Conservation (phyloP, 805 yeast genomes). For the Ogataea haglerorum region DNA sequence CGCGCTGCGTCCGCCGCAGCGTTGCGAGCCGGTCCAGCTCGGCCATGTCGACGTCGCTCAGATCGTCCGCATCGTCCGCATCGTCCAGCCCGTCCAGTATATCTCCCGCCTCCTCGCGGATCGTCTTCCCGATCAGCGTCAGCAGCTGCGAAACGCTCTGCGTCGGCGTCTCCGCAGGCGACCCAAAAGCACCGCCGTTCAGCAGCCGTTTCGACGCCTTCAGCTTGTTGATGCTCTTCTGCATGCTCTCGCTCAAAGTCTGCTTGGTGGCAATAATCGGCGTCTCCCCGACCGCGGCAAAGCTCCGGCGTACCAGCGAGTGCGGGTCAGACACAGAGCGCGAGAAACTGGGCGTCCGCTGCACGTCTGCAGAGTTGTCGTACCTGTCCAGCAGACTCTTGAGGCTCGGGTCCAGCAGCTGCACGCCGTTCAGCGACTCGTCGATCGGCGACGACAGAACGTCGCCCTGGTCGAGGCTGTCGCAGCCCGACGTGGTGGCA, state of each 20-base stretch:
- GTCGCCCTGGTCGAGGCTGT: slow-evolving; percentile 15
- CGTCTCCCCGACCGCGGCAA: slow-evolving; percentile 8
- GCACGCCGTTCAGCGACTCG: slow-evolving; percentile 17
- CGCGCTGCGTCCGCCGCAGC: background rate
- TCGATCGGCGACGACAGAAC: slow-evolving; percentile 45
- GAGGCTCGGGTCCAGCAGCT: slow-evolving; percentile 29
- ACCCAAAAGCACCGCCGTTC: slow-evolving; percentile 1
- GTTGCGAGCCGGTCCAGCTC: slow-evolving; percentile 18
- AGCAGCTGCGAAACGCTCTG: slow-evolving; percentile 27
- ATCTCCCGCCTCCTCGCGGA: slow-evolving; percentile 4
- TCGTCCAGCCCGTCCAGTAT: slow-evolving; percentile 20
- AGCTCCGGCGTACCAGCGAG: slow-evolving; percentile 32
- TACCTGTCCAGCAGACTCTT: slow-evolving; percentile 39
- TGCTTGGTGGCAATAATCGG: slow-evolving; percentile 28
- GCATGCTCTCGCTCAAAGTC: slow-evolving; percentile 25
- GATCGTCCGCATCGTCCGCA: slow-evolving; percentile 21
- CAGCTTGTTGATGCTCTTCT: slow-evolving; percentile 38
- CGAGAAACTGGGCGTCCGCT: slow-evolving; percentile 33
- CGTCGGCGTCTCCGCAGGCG: slow-evolving; percentile 6
- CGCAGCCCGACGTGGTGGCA: slow-evolving; percentile 15
- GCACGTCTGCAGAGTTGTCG: slow-evolving; percentile 33
- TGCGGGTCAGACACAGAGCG: slow-evolving; percentile 30
- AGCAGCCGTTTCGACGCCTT: slow-evolving; percentile 34
- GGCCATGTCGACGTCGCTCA: slow-evolving; percentile 32
- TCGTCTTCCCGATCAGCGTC: slow-evolving; percentile 23